Base-by-base conservation (phyloP, 139 green algal genomes). In the Edaphochlamys debaryana region DNA sequence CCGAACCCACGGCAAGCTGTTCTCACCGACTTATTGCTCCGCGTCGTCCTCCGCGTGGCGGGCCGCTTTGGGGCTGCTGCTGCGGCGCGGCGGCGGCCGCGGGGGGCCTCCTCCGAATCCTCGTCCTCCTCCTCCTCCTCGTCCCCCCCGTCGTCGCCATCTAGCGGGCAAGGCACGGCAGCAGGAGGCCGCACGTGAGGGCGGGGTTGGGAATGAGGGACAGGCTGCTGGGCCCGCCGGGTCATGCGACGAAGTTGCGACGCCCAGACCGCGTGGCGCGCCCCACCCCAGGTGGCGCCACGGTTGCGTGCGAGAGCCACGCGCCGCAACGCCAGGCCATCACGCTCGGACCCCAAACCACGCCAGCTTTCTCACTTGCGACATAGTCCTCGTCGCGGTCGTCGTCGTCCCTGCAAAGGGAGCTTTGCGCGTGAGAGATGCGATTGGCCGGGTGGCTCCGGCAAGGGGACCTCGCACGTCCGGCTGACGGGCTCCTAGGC, bases 61-160 rank as follows among this genome's bases (percentile, higher is more conserved):
- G 27, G 29, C 15, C 74, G 74, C 32, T 41, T 81, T 32, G 15
- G 38, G 30, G 58, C 37, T 3, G 72, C 36, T 19, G 38, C 50
- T 34, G 74, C 56, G 9, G 56, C 27, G 22, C 36, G 67, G 56
- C 63, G n/a, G 22, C 63, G 62, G 42, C n/a, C n/a, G 1, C n/a
- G 42, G 7, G 66, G 66, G 2, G 36, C 70, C 34, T 73, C 71
- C 70, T 75, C 69, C 54, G 79, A 86, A 3, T 38, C 58, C 37
- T 69, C 68, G 0, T 48, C 66, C 4, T 87, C 71, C 25, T 87
- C 82, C 27, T 88, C 81, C 27, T 86, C 69, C 29, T 88, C 83
- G 25, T 84, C 75, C n/a, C n/a, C 67, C 25, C 67, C 64, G 38
- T 80, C 75, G 56, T 84, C 67, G 45, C 76, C 83, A 20, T 87